Evolutionary conservation across 106 monocot genomes (phyloP), one percentile per base, ranked within the genome.

Genomic region (Dioscorea dumetorum): DNA sequence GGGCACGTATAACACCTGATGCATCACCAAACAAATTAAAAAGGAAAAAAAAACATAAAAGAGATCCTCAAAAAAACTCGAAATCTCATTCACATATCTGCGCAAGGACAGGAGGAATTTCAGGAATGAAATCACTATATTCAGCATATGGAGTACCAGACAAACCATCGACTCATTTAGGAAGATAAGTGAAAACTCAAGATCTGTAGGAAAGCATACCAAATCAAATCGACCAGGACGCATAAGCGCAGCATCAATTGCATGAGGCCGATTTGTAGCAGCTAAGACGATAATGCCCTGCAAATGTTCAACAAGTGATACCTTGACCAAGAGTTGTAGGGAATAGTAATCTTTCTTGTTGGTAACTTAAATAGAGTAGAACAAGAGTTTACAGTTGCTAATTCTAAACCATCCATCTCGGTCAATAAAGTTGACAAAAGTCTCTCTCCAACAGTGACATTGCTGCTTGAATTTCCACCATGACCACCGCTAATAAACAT

Each of bases 171-270:
- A 28, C 3, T 28, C 28, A 28, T 28, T 28, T 28, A 3, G 28
- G 28, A 28, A 28, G 41, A 6, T 41, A 10, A 2, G 6, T 6
- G 6, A 41, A 41, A 0, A 41, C 41, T 41, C 5, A 6, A 3
- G 28, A 1, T 3, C 41, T 41, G 41, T 41, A 12, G 9, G 22
- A 66, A 49, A 17, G 21, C 62, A 60, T 83, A 93, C 93, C 92
- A 87, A 76, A 82, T 97, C 97, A 72, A 97, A 97, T 64, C 97
- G 97, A 17, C 97, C 97, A 53, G 92, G 92, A 61, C 97, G 86
- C 78, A 92, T 72, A 68, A 97, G 86, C 60, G 97, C 97, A 67
- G 89, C 84, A 77, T 92, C 97, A 75, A 97, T 90, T 59, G 86
- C 89, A 72, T 87, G 82, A 48, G 84, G 92, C 17, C 84, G 86